Conservation (phyloP, 2,329 filamentous ascomycete species). For the Cercospora sesami region DNA sequence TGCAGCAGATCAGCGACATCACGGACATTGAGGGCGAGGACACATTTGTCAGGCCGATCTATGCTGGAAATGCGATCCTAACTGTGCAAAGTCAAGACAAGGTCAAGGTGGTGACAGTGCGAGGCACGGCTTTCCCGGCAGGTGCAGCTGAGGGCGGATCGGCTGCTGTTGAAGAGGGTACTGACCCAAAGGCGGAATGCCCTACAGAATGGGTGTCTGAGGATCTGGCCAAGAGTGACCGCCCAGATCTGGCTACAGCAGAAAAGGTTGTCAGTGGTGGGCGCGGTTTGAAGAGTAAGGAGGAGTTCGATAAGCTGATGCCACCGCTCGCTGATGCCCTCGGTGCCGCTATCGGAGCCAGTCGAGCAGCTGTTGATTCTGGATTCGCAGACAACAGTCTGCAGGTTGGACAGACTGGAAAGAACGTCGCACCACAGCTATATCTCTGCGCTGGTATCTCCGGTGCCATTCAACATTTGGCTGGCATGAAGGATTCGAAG, state of each 20-base stretch:
- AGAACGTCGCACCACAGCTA: constrained; percentile 94
- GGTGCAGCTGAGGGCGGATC: constrained; percentile 70
- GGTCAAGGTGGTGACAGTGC: constrained; percentile 87
- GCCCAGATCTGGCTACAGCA: constrained; percentile 90
- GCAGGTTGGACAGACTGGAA: constrained; percentile 97
- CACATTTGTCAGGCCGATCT: constrained; percentile 94
- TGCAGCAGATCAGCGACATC: constrained; percentile 91
- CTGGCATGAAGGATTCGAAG: constrained; percentile 99
- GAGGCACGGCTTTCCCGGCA: constrained; percentile 85
- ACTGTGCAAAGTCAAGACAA: constrained; percentile 87
- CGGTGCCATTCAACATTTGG: constrained; percentile 95
- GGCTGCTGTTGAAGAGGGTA: constrained; percentile 75
- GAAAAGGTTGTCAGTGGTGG: constrained; percentile 88
- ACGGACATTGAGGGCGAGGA: constrained; percentile 83
- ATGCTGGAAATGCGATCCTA: constrained; percentile 94
- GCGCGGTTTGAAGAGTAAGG: constrained; percentile 93
- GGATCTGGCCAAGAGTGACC: constrained; percentile 87
- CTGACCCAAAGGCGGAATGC: constrained; percentile 74
- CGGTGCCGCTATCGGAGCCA: constrained; percentile 93
- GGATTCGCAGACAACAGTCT: constrained; percentile 98
- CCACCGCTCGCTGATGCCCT: constrained; percentile 87
- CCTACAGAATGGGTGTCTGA: constrained; percentile 90
- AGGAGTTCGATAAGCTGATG: constrained; percentile 93
- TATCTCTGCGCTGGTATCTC: constrained; percentile 96
- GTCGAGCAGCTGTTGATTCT: constrained; percentile 90